phyloP scores from a whole-genome alignment of 2,329 filamentous ascomycete species.

The Colletotrichum lentis region DNA sequence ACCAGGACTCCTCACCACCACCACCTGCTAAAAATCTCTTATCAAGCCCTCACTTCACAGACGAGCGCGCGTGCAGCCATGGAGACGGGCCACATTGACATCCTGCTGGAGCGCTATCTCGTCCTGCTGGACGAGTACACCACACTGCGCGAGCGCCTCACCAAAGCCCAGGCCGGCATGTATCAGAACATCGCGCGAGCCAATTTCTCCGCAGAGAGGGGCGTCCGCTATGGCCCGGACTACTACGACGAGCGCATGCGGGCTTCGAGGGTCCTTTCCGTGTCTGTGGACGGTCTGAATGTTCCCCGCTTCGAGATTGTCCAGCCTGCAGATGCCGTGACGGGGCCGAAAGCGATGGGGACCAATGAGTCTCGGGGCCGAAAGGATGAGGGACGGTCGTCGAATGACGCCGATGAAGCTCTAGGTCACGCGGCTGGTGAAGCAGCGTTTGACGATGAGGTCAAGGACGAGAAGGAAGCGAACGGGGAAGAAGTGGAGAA shows the following conservation, averaged over 20 bases:
- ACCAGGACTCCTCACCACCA: neutral
- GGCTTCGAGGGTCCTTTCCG: slow-evolving; percentile 58
- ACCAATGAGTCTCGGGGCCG: slow-evolving; percentile 30
- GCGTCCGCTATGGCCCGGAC: slow-evolving; percentile 72
- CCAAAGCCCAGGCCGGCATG: slow-evolving; percentile 62
- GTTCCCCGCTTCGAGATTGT: slow-evolving; percentile 42
- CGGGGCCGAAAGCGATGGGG: slow-evolving; percentile 1
- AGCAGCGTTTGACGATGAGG: slow-evolving; percentile 8
- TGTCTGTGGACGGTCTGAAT: slow-evolving; percentile 38
- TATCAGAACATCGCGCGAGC: slow-evolving; percentile 73
- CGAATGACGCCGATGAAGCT: slow-evolving; percentile 10
- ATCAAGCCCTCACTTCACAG: neutral
- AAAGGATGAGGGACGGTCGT: neutral
- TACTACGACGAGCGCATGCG: slow-evolving; percentile 79
- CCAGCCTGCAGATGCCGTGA: slow-evolving; percentile 30
- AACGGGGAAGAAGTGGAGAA: slow-evolving; percentile 25
- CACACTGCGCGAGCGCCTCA: slow-evolving; percentile 62
- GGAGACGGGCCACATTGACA: slow-evolving; percentile 60
- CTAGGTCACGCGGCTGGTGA: slow-evolving; percentile 3
- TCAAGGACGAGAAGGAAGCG: slow-evolving; percentile 27
- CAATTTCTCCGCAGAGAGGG: slow-evolving; percentile 73
- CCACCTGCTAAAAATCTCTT: neutral
- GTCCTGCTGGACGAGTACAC: slow-evolving; percentile 72
- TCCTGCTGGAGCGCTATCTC: slow-evolving; percentile 72
- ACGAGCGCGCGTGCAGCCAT: slow-evolving; percentile 9